Percentiles rank a stretch among this genome's conserved stretches.
Evolutionary conservation across 257 asterid genomes (phyloP).

Genomic region (Forsythia viridissima): DNA sequence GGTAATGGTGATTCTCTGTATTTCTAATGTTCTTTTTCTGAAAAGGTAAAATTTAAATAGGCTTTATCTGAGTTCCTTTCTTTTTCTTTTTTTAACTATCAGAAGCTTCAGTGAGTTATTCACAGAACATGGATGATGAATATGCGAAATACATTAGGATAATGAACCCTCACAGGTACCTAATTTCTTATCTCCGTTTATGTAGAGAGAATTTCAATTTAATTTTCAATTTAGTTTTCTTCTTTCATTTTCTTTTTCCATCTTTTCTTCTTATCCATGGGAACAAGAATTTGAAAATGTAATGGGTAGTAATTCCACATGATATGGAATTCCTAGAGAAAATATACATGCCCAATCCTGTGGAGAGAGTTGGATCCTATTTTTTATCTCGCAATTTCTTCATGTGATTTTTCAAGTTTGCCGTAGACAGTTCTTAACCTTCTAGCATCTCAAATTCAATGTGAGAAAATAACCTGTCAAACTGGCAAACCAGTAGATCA

Average conservation of each 20-base stretch:
- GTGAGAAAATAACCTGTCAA: not conserved
- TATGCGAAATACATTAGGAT: not conserved
- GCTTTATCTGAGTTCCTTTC: slow-evolving; percentile 25
- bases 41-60: slow-evolving; percentile 16
- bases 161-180: not conserved
- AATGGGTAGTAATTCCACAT: not conserved
- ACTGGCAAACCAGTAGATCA: not conserved
- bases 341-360: no score
- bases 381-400: no score
- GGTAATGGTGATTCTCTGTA: slow-evolving; percentile 40
- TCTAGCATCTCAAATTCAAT: not conserved
- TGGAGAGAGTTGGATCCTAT: no score
- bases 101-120: not conserved
- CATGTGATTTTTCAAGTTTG: no score
- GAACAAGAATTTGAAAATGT: not conserved
- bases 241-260: not conserved
- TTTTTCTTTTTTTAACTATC: no score
- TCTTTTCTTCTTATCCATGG: not conserved
- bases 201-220: no score
- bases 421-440: no score
- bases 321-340: not conserved
- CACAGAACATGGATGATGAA: not conserved
- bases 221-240: no score
- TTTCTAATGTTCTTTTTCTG: slow-evolving; percentile 19
- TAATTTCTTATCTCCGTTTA: not conserved